A percentile compares a stretch with the other conserved stretches of the same genome.
phyloP scores from a whole-genome alignment of 176 grass and related monocot species.

The Pharus latifolius region DNA sequence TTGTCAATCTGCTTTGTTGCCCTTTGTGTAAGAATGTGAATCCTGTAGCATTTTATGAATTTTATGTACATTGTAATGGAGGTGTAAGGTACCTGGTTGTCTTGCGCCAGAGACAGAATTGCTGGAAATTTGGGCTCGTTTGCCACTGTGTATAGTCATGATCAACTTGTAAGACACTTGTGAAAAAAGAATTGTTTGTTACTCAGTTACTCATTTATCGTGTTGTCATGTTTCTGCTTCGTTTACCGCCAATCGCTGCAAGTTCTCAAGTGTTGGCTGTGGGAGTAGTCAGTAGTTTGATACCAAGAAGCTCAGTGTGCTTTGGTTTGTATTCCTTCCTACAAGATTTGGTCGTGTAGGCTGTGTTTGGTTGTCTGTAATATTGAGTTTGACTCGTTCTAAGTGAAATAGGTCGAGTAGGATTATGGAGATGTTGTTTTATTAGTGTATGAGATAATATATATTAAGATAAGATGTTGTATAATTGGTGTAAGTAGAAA shows the following conservation, averaged over 20 bases:
- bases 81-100: neutral
- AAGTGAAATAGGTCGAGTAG: too few relatives aligned
- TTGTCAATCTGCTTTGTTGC: neutral
- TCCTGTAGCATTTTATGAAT: neutral
- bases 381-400: too few relatives aligned
- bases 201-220: neutral
- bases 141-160: constrained; percentile 8
- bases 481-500: too few relatives aligned
- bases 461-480: too few relatives aligned
- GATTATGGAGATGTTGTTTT: too few relatives aligned
- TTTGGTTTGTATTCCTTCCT: too few relatives aligned
- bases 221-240: neutral
- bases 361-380: too few relatives aligned
- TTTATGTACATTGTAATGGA: constrained; percentile 18
- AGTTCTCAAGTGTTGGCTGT: too few relatives aligned
- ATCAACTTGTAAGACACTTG: neutral
- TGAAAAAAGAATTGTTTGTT: neutral
- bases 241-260: neutral
- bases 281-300: too few relatives aligned
- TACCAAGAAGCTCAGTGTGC: too few relatives aligned
- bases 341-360: too few relatives aligned
- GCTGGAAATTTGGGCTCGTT: neutral
- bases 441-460: too few relatives aligned
- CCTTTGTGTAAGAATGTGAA: neutral
- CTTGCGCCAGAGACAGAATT: neutral